Percentiles rank a stretch among this genome's conserved stretches.
Evolutionary conservation across 2,329 filamentous ascomycete species (phyloP).

Genomic region (Aspergillus unguis): DNA sequence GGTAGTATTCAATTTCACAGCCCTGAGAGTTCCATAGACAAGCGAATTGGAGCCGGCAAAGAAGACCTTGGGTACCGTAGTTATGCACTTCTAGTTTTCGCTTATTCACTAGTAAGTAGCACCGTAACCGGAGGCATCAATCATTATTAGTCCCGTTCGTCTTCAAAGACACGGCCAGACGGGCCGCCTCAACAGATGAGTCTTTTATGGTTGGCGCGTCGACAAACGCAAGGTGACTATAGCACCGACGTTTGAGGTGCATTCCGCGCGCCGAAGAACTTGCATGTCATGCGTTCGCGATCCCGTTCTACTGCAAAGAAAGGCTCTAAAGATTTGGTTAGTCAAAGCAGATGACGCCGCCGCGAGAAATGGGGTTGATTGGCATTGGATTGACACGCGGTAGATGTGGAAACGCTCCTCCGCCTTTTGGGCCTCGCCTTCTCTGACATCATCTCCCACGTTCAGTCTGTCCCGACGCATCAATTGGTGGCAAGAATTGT

Average conservation of each 20-base stretch:
- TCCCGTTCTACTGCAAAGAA: background rate
- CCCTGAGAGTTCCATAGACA: conserved; percentile 2
- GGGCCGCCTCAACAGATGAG: background rate
- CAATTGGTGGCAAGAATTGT: conserved; percentile 1
- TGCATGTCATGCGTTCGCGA: conserved; percentile 17
- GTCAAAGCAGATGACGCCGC: conserved; percentile 4
- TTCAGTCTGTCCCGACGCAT: conserved; percentile 1
- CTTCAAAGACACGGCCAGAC: background rate
- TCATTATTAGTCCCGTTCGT: background rate
- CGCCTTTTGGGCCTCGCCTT: conserved; percentile 9
- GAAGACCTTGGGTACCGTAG: background rate
- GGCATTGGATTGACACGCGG: conserved; percentile 9
- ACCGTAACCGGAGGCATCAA: background rate
- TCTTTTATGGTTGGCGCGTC: conserved; percentile 4
- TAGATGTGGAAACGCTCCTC: conserved; percentile 9
- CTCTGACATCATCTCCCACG: conserved; percentile 16
- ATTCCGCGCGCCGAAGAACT: conserved; percentile 11
- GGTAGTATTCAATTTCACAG: conserved; percentile 8
- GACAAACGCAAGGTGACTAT: background rate
- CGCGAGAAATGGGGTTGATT: conserved; percentile 4
- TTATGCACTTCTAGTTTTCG: background rate
- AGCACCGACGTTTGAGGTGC: conserved; percentile 8
- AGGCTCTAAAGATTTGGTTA: conserved; percentile 5
- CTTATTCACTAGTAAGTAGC: conserved; percentile 1
- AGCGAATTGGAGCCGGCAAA: conserved; percentile 1